Conservation (phyloP, 768 basidiomycete genomes). For the Psilocybe subaeruginosa region DNA sequence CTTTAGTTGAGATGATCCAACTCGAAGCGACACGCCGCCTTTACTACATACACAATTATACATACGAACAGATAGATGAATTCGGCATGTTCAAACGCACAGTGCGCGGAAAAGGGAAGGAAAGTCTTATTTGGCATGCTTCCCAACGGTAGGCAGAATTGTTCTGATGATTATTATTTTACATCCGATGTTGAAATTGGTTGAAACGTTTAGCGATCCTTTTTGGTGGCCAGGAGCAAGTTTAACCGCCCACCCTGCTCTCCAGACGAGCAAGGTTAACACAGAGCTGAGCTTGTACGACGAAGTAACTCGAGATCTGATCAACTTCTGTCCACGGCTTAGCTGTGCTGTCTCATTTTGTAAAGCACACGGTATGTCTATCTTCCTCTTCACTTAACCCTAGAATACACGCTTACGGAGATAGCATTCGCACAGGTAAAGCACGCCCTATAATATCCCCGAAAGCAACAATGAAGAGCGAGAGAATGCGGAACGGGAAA, state of each 20-base stretch:
- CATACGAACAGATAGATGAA: slow-evolving; percentile 37
- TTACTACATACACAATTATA: slow-evolving; percentile 28
- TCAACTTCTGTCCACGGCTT: slow-evolving; percentile 47
- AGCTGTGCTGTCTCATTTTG: slow-evolving; percentile 47
- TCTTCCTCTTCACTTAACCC: no score
- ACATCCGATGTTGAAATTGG: background rate
- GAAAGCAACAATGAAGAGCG: slow-evolving; percentile 6
- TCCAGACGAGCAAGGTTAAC: slow-evolving; percentile 19
- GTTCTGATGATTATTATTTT: background rate
- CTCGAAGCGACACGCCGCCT: slow-evolving; percentile 48
- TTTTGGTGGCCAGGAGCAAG: background rate
- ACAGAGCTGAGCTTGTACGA: slow-evolving; percentile 29
- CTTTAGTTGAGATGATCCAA: slow-evolving; percentile 50
- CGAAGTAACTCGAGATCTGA: slow-evolving; percentile 33
- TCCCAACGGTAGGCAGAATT: slow-evolving; percentile 40
- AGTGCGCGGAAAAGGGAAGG: slow-evolving; percentile 24
- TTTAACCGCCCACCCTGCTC: background rate
- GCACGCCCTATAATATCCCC: background rate
- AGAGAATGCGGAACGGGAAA: background rate
- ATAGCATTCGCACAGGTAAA: background rate
- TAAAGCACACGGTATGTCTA: slow-evolving; percentile 34
- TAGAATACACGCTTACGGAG: no score
- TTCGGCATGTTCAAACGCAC: slow-evolving; percentile 28
- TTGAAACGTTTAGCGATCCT: slow-evolving; percentile 32
- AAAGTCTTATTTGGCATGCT: slow-evolving; percentile 46